These are phyloP conservation scores for Sarocladium oryzae DNA, from an alignment of 2,329 filamentous ascomycete genomes.

Conservation along the genomic window DNA sequence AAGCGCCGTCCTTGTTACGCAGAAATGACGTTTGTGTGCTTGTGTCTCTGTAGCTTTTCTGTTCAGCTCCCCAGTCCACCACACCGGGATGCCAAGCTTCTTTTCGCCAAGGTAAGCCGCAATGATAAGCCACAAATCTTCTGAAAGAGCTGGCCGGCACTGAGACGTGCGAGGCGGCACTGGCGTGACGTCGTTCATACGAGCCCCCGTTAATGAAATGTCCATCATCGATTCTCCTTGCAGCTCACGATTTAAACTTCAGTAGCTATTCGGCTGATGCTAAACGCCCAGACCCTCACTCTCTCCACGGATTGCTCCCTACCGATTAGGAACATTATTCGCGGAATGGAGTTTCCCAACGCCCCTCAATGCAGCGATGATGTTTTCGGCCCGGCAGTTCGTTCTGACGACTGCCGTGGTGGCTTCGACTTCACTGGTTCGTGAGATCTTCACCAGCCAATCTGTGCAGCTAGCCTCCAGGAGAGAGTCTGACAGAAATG, in stretches of 20 bases:
- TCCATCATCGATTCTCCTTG: background rate
- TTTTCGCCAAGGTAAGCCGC: no score
- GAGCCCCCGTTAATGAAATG: background rate
- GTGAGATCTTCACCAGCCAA: background rate
- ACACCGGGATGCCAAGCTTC: no score
- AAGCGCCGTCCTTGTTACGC: no score
- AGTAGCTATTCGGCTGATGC: background rate
- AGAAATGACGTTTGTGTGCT: no score
- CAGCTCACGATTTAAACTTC: background rate
- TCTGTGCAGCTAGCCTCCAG: background rate
- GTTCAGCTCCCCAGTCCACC: no score
- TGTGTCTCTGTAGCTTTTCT: no score
- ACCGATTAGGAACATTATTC: background rate
- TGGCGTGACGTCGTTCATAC: background rate
- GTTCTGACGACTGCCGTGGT: constrained; percentile 22
- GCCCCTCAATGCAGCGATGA: constrained; percentile 21
- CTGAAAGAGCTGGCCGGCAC: no score
- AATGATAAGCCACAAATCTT: no score
- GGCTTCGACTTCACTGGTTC: constrained; percentile 26
- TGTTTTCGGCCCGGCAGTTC: constrained; percentile 23
- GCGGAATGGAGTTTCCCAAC: constrained; percentile 12
- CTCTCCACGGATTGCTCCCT: no score
- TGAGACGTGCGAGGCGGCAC: background rate
- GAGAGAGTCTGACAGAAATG: background rate
- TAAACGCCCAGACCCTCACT: background rate